These are phyloP conservation scores for Cladophialophora immunda DNA, from an alignment of 2,329 filamentous ascomycete genomes.

Conservation along the genomic window DNA sequence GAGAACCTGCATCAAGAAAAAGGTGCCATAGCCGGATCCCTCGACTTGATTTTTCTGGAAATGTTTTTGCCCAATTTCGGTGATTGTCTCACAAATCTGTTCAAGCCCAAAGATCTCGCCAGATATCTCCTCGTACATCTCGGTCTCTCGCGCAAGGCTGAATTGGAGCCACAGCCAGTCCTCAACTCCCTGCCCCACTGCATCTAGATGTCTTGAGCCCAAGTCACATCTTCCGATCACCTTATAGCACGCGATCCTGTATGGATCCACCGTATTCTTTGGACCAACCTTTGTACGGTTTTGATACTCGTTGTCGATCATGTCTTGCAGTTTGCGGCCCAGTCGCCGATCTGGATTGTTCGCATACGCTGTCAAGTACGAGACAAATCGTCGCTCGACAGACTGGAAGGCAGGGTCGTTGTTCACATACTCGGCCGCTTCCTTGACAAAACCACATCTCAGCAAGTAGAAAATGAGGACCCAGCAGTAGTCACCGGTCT, in stretches of 20 bases:
- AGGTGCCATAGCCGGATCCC: constrained; percentile 82
- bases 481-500: constrained; percentile 81
- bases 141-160: constrained; percentile 68
- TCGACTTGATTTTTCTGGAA: constrained; percentile 85
- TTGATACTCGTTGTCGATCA: constrained; percentile 88
- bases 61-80: constrained; percentile 88
- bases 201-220: constrained; percentile 63
- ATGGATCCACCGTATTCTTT: constrained; percentile 89
- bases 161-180: constrained; percentile 76
- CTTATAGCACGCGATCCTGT: constrained; percentile 97
- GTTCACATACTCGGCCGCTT: constrained; percentile 87
- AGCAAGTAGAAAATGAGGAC: constrained; percentile 92
- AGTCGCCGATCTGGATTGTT: constrained; percentile 79
- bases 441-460: constrained; percentile 80
- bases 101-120: constrained; percentile 69
- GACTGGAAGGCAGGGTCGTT: constrained; percentile 83
- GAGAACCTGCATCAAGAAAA: constrained; percentile 90
- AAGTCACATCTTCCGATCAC: constrained; percentile 82
- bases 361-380: constrained; percentile 86
- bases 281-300: constrained; percentile 84
- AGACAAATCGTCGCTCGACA: constrained; percentile 88
- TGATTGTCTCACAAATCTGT: constrained; percentile 79
- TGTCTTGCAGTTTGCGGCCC: constrained; percentile 79
- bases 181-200: constrained; percentile 67
- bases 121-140: constrained; percentile 68